Evolutionary conservation across 257 asterid genomes (phyloP).

Genomic region (Primulina huaijiensis): DNA sequence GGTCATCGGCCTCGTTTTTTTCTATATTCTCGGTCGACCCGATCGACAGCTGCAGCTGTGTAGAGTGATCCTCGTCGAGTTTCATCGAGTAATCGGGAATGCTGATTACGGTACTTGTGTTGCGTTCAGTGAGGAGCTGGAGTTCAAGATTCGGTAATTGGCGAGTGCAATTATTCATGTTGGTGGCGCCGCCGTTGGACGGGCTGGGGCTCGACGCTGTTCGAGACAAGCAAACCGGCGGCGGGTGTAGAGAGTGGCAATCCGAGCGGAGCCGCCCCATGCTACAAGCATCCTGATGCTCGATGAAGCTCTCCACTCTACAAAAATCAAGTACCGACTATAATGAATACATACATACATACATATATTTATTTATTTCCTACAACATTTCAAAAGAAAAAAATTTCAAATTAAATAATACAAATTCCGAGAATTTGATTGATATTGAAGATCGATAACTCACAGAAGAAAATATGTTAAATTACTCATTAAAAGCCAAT

Average conservation of each 20-base stretch:
- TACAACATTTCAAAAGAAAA: neutral
- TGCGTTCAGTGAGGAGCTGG: constrained; percentile 33
- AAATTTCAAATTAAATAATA: neutral
- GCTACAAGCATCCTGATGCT: constrained; percentile 67
- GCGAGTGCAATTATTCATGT: constrained; percentile 17
- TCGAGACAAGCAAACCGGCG: constrained; percentile 41
- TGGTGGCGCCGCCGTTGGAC: constrained; percentile 24
- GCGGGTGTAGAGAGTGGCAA: constrained; percentile 34
- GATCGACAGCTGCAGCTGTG: constrained; percentile 43
- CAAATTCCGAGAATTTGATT: neutral
- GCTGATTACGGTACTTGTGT: constrained; percentile 8
- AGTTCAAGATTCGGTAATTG: constrained; percentile 32
- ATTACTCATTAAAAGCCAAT: neutral
- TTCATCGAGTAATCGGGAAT: constrained; percentile 20
- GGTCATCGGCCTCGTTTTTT: constrained; percentile 3
- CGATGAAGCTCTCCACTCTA: constrained; percentile 84
- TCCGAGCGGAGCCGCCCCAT: constrained; percentile 47
- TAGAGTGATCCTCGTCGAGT: constrained; percentile 33
- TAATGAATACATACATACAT: neutral
- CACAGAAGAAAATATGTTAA: neutral
- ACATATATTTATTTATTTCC: neutral
- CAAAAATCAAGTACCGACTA: neutral
- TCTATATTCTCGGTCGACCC: constrained; percentile 37
- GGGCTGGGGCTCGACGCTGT: constrained; percentile 62
- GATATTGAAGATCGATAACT: neutral